Percentiles rank a stretch among this genome's conserved stretches.
phyloP scores from a whole-genome alignment of 441 rosid species.

The Pelargonium cotyledonis region DNA sequence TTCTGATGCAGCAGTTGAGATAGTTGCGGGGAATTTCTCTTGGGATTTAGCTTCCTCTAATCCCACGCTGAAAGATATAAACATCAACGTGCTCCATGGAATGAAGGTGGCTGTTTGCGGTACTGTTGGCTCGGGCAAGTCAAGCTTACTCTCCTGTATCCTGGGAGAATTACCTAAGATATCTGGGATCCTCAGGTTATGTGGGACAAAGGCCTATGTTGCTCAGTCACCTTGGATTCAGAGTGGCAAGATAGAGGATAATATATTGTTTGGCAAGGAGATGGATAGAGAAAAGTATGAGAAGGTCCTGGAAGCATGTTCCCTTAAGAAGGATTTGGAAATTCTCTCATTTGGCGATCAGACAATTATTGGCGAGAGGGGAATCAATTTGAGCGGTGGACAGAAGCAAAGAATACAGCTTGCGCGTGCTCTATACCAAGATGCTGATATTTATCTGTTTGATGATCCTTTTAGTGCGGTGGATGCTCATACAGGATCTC shows the following conservation, averaged over 20 bases:
- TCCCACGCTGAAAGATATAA: constrained; percentile 40
- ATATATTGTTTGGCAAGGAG: constrained; percentile 61
- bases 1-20: constrained; percentile 40
- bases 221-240: constrained; percentile 94
- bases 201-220: constrained; percentile 68
- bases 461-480: constrained; percentile 94
- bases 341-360: constrained; percentile 73
- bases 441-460: constrained; percentile 68
- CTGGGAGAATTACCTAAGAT: constrained; percentile 52
- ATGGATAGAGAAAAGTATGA: constrained; percentile 65
- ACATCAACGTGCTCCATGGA: constrained; percentile 35
- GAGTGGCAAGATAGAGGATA: constrained; percentile 73
- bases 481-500: constrained; percentile 89
- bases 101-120: constrained; percentile 63
- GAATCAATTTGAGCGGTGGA: constrained; percentile 20
- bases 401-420: constrained; percentile 64
- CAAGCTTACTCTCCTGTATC: constrained; percentile 50
- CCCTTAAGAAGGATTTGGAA: constrained; percentile 65
- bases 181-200: constrained; percentile 39
- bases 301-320: constrained; percentile 22
- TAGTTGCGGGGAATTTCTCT: constrained; percentile 42
- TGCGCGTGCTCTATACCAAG: constrained; percentile 80
- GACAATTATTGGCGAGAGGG: constrained; percentile 77
- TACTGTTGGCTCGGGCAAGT: constrained; percentile 60
- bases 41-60: constrained; percentile 43